Base-by-base conservation (phyloP, 2,329 filamentous ascomycete genomes). In the Epichloe gansuensis region DNA sequence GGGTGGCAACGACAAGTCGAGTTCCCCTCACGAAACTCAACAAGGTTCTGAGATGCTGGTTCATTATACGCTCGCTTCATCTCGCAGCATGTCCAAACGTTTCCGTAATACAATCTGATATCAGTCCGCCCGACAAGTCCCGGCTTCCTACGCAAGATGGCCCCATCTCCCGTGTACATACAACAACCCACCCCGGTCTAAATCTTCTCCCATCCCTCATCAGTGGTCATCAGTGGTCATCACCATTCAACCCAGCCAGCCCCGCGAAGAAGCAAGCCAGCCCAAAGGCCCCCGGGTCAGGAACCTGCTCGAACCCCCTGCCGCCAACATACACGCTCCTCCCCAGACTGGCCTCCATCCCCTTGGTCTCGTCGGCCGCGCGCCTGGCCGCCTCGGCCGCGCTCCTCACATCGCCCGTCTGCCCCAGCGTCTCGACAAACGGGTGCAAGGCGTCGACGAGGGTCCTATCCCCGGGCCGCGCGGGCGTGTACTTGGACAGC, bases 381-480 rank as follows among this genome's bases (percentile, higher is more conserved):
- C 81, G 74, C 56, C 79, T 78, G 0, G 89, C 84, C 2, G 87
- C 89, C 60, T 81, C 74, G 0, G 88, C 89, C 7, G 93, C 90
- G 63, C 81, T 74, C 57, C 80, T 76, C 21, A 93, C 66, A 63
- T 87, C 79, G 13, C 79, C 80, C 0, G 81, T 82, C 61, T 77
- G 68, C 6, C 70, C 74, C 2, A 97, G 75, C 3, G 76, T 79
- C 43, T 88, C 78, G 49, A 94, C 83, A 64, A 97, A 98, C 2
- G 93, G 93, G 56, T 87, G 80, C 48, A 98, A 73, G 1, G 91
- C 89, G 68, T 98, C 93, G 36, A 97, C 79, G 38, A 97, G 72
- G 0, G 93, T 98, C 49, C 93, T 78, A 65, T 98, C 93, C 93
- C 93, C 93, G 0, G 85, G 85, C 50, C 84, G 81, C 0, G 93